Conservation (phyloP, 768 basidiomycete genomes). For the Tulasnella sp. region DNA sequence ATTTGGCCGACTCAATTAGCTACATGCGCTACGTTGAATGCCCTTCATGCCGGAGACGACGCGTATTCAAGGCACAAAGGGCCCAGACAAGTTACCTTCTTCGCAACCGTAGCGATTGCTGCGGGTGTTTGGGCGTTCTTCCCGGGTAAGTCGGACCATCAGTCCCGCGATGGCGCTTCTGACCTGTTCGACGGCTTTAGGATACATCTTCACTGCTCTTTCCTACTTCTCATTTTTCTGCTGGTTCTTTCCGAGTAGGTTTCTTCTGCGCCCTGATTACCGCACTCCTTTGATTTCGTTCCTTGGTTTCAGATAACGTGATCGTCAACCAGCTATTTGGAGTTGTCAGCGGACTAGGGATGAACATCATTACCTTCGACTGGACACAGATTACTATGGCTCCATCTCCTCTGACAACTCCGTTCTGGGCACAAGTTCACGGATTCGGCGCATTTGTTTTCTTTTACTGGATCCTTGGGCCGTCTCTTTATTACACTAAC, state of each 20-base stretch:
- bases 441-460: conserved; percentile 80
- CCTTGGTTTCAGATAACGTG: conserved; percentile 47
- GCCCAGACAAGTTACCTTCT: conserved; percentile 77
- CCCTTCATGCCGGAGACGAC: conserved; percentile 85
- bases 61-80: conserved; percentile 45
- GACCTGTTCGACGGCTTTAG: conserved; percentile 38
- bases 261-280: background rate
- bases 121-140: conserved; percentile 88
- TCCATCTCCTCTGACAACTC: conserved; percentile 68
- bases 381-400: conserved; percentile 75
- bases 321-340: conserved; percentile 92
- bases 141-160: conserved; percentile 56
- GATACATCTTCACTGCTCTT: conserved; percentile 84
- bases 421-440: conserved; percentile 98
- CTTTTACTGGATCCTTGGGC: conserved; percentile 89
- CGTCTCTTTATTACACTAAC: conserved; percentile 88
- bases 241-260: conserved; percentile 58
- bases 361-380: conserved; percentile 90
- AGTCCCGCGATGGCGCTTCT: background rate
- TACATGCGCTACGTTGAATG: conserved; percentile 90
- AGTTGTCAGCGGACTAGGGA: conserved; percentile 72
- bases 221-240: conserved; percentile 87
- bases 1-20: conserved; percentile 97
- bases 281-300: background rate
- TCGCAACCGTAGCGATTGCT: conserved; percentile 56